Evolutionary conservation across 805 yeast species (phyloP).

Genomic region (Saccharomycopsis sp.): DNA sequence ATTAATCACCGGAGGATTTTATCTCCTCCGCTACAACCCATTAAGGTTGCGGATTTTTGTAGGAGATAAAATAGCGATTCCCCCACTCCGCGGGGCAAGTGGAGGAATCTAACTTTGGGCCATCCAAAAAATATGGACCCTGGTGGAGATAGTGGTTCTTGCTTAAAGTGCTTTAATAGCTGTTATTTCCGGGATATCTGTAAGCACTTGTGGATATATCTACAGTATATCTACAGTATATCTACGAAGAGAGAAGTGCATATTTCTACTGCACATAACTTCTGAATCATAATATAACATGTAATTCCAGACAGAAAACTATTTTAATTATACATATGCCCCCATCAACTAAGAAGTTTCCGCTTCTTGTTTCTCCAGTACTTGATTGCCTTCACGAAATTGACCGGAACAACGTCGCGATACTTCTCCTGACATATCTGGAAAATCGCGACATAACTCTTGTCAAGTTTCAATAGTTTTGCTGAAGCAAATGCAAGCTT

Average conservation of each 20-base stretch:
- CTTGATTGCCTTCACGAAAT: slow-evolving; percentile 7
- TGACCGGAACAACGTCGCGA: background rate
- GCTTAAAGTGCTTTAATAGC: too few species aligned
- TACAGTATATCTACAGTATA: too few species aligned
- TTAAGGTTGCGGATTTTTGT: background rate
- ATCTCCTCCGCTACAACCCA: background rate
- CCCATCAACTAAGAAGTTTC: background rate
- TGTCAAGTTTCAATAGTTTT: slow-evolving; percentile 9
- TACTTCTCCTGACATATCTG: slow-evolving; percentile 12
- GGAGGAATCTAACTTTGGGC: background rate
- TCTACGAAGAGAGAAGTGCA: too few species aligned
- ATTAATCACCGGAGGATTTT: background rate
- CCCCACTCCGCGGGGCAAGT: background rate
- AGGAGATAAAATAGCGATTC: background rate
- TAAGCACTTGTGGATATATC: too few species aligned
- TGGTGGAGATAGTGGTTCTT: too few species aligned
- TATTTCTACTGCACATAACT: too few species aligned
- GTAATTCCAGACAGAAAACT: too few species aligned
- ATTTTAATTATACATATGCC: too few species aligned
- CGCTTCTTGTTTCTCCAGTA: slow-evolving; percentile 10
- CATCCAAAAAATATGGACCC: too few species aligned
- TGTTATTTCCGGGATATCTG: too few species aligned
- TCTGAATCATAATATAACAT: too few species aligned
- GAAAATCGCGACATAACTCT: slow-evolving; percentile 10
- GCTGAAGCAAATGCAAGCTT: slow-evolving; percentile 13